These are phyloP conservation scores for Aspergillus sergii DNA, from an alignment of 2,329 filamentous ascomycete genomes.

Conservation along the genomic window DNA sequence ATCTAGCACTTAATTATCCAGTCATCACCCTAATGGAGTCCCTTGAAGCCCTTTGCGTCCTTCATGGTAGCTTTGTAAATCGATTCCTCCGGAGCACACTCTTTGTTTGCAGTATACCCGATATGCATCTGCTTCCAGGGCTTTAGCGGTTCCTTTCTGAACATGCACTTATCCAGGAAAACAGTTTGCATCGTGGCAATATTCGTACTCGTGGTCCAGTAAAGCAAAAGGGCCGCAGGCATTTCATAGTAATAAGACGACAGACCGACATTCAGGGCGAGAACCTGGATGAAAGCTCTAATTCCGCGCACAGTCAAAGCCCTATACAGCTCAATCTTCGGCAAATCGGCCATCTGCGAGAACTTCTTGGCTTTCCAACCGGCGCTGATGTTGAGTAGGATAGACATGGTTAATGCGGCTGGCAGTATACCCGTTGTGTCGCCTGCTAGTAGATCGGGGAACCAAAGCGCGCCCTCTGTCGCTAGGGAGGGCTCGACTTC, in stretches of 20 bases:
- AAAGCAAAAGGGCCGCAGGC: conserved; percentile 51
- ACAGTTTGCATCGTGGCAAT: conserved; percentile 45
- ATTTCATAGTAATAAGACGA: conserved; percentile 36
- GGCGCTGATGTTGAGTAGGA: conserved; percentile 50
- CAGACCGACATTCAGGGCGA: conserved; percentile 44
- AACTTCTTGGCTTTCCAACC: conserved; percentile 32
- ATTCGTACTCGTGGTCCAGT: conserved; percentile 53
- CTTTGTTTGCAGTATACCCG: conserved; percentile 7
- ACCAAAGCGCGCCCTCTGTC: conserved; percentile 63
- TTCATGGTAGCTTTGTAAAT: background rate
- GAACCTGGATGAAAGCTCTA: conserved; percentile 35
- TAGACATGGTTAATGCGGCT: conserved; percentile 49
- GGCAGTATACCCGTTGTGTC: conserved; percentile 57
- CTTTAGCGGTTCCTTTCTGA: conserved; percentile 32
- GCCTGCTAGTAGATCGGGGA: conserved; percentile 56
- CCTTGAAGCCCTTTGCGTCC: conserved; percentile 1
- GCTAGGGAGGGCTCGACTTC: conserved; percentile 53
- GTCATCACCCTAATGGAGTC: background rate
- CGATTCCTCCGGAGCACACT: background rate
- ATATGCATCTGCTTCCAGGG: conserved; percentile 40
- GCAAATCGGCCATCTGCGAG: conserved; percentile 28
- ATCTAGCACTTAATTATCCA: background rate
- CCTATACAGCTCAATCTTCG: conserved; percentile 29
- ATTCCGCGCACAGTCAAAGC: conserved; percentile 27
- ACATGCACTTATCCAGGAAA: conserved; percentile 45